Percentiles rank a stretch among this genome's conserved stretches.
phyloP scores from a whole-genome alignment of 1,284 basidiomycete genomes.

The Pholiota adiposa region DNA sequence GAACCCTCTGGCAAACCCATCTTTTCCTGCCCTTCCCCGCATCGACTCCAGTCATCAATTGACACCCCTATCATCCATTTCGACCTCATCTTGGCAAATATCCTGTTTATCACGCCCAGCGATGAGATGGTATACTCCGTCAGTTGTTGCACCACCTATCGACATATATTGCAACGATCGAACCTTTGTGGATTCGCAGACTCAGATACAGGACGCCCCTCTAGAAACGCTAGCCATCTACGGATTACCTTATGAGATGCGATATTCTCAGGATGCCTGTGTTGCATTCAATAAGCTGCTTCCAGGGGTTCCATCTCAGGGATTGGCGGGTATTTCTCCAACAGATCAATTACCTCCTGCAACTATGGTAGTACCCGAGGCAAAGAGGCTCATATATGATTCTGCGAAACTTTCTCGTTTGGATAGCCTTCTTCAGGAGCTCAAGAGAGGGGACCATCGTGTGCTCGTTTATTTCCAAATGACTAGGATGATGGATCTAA shows the following conservation, averaged over 20 bases:
- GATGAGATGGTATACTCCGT: conserved; percentile 83
- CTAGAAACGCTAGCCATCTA: conserved; percentile 81
- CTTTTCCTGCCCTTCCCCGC: conserved; percentile 39
- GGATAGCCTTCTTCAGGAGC: conserved; percentile 87
- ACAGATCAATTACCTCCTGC: conserved; percentile 81
- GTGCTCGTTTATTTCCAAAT: conserved; percentile 99
- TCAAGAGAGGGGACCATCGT: conserved; percentile 93
- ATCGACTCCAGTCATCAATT: conserved; percentile 47
- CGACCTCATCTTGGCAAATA: conserved; percentile 63
- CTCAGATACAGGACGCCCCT: conserved; percentile 64
- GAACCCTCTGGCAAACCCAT: conserved; percentile 33
- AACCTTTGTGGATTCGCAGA: conserved; percentile 78
- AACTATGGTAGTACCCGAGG: conserved; percentile 92
- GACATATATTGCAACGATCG: conserved; percentile 77
- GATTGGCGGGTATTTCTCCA: conserved; percentile 74
- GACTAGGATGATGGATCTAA: conserved; percentile 99
- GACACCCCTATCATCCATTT: conserved; percentile 67
- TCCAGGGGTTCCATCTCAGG: conserved; percentile 68
- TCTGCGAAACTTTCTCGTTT: conserved; percentile 95
- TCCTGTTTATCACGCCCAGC: conserved; percentile 84
- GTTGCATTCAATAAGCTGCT: conserved; percentile 53
- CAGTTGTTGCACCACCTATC: conserved; percentile 86
- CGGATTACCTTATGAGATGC: conserved; percentile 77
- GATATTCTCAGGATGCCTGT: conserved; percentile 65
- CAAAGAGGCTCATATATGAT: conserved; percentile 95